phyloP scores from a whole-genome alignment of 2,329 filamentous ascomycete species.

The Dothideomycetidae sp. region DNA sequence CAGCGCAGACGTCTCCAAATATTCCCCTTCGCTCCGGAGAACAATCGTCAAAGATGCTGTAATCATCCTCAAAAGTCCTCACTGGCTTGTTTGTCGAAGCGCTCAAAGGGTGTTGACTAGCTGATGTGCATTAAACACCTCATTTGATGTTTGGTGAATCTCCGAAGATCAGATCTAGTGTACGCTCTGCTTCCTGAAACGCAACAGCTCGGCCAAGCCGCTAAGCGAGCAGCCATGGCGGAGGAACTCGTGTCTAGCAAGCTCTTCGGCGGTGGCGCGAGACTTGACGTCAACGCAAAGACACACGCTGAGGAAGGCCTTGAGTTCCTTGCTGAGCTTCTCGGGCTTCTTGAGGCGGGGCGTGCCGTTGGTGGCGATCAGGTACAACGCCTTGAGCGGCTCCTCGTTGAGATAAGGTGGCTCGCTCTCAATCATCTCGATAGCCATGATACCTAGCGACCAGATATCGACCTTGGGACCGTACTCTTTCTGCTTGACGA shows the following conservation, averaged over 20 bases:
- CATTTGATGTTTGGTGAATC: too few species aligned
- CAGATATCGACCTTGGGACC: slow-evolving; percentile 97
- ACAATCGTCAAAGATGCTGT: too few species aligned
- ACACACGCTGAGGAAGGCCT: slow-evolving; percentile 91
- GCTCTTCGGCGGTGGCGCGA: slow-evolving; percentile 77
- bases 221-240: slow-evolving; percentile 75
- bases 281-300: slow-evolving; percentile 94
- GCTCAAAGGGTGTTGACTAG: too few species aligned
- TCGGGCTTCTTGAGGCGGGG: slow-evolving; percentile 96
- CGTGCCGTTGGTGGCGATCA: slow-evolving; percentile 96
- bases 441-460: slow-evolving; percentile 98
- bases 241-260: slow-evolving; percentile 85
- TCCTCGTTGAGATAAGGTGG: slow-evolving; percentile 97
- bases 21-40: too few species aligned
- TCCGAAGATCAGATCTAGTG: slow-evolving; percentile 4
- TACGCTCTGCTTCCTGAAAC: slow-evolving; percentile 48
- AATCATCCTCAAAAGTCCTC: too few species aligned
- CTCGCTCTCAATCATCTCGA: slow-evolving; percentile 99
- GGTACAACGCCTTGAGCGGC: slow-evolving; percentile 87
- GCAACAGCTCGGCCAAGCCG: slow-evolving; percentile 73
- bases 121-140: too few species aligned
- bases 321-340: slow-evolving; percentile 93
- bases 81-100: too few species aligned
- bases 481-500: slow-evolving; percentile 98
- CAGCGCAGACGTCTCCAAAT: too few species aligned